Conservation (phyloP, 306 rosid species). For the Cicer bijugum region DNA sequence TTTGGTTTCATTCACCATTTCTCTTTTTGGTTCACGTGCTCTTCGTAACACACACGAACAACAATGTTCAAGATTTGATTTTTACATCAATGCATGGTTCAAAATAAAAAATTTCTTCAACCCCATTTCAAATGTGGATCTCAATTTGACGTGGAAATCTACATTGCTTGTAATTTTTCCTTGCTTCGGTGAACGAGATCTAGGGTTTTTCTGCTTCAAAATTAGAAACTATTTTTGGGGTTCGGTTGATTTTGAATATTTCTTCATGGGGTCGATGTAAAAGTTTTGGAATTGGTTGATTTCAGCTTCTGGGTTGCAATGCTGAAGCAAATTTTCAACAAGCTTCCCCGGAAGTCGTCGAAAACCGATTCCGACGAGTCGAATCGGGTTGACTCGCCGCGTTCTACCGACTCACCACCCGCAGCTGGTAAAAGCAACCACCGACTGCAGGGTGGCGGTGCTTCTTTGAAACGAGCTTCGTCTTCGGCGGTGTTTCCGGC, state of each 20-base stretch:
- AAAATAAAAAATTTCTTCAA: slow-evolving; percentile 42
- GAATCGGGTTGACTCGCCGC: slow-evolving; percentile 36
- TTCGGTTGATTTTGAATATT: slow-evolving; percentile 19
- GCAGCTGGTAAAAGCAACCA: slow-evolving; percentile 46
- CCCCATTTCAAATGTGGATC: slow-evolving; percentile 46
- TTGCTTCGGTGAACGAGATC: slow-evolving; percentile 52
- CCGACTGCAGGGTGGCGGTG: slow-evolving; percentile 49
- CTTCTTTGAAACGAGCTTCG: slow-evolving; percentile 61
- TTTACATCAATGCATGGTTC: slow-evolving; percentile 46
- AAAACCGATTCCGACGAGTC: slow-evolving; percentile 61
- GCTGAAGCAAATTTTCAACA: slow-evolving; percentile 82
- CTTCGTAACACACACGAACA: slow-evolving; percentile 17
- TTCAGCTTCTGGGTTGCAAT: slow-evolving; percentile 55
- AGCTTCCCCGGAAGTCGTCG: slow-evolving; percentile 71
- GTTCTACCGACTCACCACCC: slow-evolving; percentile 46
- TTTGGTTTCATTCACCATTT: slow-evolving; percentile 13
- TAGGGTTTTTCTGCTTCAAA: slow-evolving; percentile 55
- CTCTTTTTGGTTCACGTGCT: slow-evolving; percentile 25
- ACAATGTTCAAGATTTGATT: slow-evolving; percentile 51
- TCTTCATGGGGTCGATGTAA: slow-evolving; percentile 54
- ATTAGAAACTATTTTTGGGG: neutral
- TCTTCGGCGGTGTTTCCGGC: slow-evolving; percentile 69
- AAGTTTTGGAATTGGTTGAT: slow-evolving; percentile 21
- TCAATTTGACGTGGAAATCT: slow-evolving; percentile 47
- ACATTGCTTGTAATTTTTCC: slow-evolving; percentile 13